Evolutionary conservation across 192 early-diverging fungal species (phyloP), one percentile per base, ranked within the genome.

Genomic region (Podochytrium sp.): DNA sequence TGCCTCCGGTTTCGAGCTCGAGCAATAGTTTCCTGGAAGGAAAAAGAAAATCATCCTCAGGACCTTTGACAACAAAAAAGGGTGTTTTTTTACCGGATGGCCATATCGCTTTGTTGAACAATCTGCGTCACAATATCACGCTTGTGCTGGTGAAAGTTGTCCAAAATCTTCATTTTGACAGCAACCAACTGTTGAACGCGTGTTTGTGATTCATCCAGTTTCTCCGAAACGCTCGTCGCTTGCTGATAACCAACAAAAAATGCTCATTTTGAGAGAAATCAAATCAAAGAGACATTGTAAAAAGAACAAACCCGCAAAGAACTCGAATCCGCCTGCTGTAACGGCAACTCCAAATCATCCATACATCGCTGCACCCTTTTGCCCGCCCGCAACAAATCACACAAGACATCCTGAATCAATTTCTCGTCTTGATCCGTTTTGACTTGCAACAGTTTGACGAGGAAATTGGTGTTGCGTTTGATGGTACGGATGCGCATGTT

Each of bases 1-100:
- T 89, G 23, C 87, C 87, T 10, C 87, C 87, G 1, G 87, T 88
- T 71, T 86, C 86, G 12, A 89, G 77, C 71, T 89, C 87, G n/a
- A 89, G 61, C 30, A 85, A 68, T 2, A 86, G 77, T 66, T 85
- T 87, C 27, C 85, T 80, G 50, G 37, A 50, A 41, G 29, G 20
- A 39, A 2, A 16, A 35, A 16, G 35, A 18, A 3, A 38, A 71
- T 5, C 29, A 25, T 33, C 2, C 34, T 56, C n/a, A 2, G 43
- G 50, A 1, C 23, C 1, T 56, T 60, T 64, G 18, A 43, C 7
- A 47, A 7, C 43, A 61, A 23, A 35, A 64, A 33, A 30, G 56
- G 32, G 42, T 63, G 30, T 32, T 0, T 27, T 27, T 62, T 40
- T 42, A 84, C 83, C 83, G n/a, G 1, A 84, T 84, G 1, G 83